Base-by-base conservation (phyloP, 139 green algal genomes). In the Eudorina sp. region DNA sequence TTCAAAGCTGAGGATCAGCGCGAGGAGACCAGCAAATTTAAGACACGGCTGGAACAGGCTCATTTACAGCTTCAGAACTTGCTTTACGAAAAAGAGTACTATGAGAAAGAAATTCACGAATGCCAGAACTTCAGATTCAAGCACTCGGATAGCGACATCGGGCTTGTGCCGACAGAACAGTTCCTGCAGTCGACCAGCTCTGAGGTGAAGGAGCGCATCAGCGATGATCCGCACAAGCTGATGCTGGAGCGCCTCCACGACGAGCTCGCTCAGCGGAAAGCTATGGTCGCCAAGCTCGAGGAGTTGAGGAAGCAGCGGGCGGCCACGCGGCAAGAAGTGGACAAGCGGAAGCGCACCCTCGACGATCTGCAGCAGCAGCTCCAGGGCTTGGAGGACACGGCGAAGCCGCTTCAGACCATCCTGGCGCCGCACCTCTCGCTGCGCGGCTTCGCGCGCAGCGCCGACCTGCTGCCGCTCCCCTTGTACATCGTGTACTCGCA, bases 401-500 rank as follows among this genome's bases (percentile, higher is more conserved):
- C 89, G 0, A 77, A 83, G n/a, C 89, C 93, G 68, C 55, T 96
- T 38, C 83, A 91, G 66, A 87, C 51, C 7, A 83, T 91, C 38
- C 83, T 91, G 1, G 74, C 68, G 14, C 88, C 82, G 18, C 81
- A 83, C 18, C 60, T 75, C 1, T 66, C 58, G 14, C 51, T 89
- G 19, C 74, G 66, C 5, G 83, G 89, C 46, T 75, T 92, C 27
- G 84, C 88, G n/a, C 51, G 64, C 34, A 53, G 55, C 27, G 89
- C 93, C 36, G 84, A 92, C 38, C 90, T 97, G 48, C 89, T 97
- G 36, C 94, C 94, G 21, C 75, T 89, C 48, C 91, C 94, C 0
- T 80, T 97, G 14, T 96, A 95, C 87, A 83, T 96, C 36, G 51
- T 95, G n/a, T 97, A 95, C 90, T 90, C 90, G 13, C 94, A 96